phyloP scores from a whole-genome alignment of 805 yeast species.

The Clavispora carvajalis region DNA sequence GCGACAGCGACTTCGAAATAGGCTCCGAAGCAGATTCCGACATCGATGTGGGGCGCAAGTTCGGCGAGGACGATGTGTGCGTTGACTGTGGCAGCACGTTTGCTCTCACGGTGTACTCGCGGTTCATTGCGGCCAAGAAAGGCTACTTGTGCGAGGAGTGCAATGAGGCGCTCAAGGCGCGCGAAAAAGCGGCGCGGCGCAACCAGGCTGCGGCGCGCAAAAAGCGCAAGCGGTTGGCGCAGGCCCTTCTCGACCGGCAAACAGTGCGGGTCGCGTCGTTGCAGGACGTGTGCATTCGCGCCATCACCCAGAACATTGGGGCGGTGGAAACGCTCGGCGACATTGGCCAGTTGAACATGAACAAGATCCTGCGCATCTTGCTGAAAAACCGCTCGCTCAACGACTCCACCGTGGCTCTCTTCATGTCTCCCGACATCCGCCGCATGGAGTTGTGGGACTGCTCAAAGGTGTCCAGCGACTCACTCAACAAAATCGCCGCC shows the following conservation, averaged over 20 bases:
- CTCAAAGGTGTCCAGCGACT: slow-evolving; percentile 63
- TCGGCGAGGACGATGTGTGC: slow-evolving; percentile 56
- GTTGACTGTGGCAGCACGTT: slow-evolving; percentile 58
- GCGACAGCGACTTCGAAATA: slow-evolving; percentile 1
- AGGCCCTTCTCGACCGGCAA: slow-evolving; percentile 72
- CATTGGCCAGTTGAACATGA: slow-evolving; percentile 68
- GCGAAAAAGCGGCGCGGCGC: slow-evolving; percentile 41
- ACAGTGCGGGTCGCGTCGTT: slow-evolving; percentile 60
- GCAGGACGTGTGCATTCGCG: slow-evolving; percentile 75
- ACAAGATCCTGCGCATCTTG: slow-evolving; percentile 68
- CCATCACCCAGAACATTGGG: slow-evolving; percentile 60
- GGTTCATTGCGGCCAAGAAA: slow-evolving; percentile 42
- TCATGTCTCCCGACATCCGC: slow-evolving; percentile 55
- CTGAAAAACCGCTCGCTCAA: slow-evolving; percentile 78
- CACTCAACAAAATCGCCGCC: slow-evolving; percentile 66
- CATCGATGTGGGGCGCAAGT: slow-evolving; percentile 21
- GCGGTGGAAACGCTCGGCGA: slow-evolving; percentile 83
- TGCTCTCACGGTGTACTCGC: slow-evolving; percentile 61
- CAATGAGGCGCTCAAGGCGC: slow-evolving; percentile 36
- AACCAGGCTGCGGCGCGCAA: slow-evolving; percentile 64
- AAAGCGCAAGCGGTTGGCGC: slow-evolving; percentile 73
- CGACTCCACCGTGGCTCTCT: slow-evolving; percentile 66
- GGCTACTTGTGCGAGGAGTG: slow-evolving; percentile 69
- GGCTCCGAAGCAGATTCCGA: slow-evolving; percentile 20
- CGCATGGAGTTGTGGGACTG: slow-evolving; percentile 87